Evolutionary conservation across 352 stramenopile species (phyloP).

Genomic region (Globisporangium recalcitrans): DNA sequence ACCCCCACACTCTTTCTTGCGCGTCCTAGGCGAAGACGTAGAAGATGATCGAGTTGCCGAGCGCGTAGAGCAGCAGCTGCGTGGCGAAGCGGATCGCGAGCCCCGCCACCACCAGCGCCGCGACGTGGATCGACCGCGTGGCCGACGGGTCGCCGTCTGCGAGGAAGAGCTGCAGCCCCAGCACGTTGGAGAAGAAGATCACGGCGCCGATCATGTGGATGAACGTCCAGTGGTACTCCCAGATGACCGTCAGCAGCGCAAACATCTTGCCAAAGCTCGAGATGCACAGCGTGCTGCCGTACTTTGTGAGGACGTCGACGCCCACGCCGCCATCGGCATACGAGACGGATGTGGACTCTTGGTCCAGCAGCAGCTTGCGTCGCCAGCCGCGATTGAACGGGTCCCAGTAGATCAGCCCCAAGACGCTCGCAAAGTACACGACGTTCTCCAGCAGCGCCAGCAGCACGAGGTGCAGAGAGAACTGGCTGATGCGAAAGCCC

Average conservation of each 20-base stretch:
- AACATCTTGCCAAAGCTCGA: conserved; percentile 84
- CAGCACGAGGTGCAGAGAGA: conserved; percentile 72
- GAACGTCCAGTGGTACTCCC: conserved; percentile 84
- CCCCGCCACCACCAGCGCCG: conserved; percentile 34
- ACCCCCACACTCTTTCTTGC: not conserved
- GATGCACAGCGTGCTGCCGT: conserved; percentile 64
- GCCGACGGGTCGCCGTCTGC: conserved; percentile 34
- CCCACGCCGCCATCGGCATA: not conserved
- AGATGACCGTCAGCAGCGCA: conserved; percentile 79
- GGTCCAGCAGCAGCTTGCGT: conserved; percentile 13
- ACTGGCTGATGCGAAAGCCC: conserved; percentile 60
- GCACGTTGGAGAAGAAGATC: conserved; percentile 66
- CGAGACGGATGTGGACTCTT: not conserved
- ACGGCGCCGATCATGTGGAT: conserved; percentile 76
- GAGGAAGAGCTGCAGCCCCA: conserved; percentile 67
- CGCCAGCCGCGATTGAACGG: conserved; percentile 50
- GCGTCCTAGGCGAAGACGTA: conserved; percentile 49
- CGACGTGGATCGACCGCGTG: conserved; percentile 29
- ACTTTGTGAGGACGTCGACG: conserved; percentile 29
- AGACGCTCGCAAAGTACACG: conserved; percentile 47
- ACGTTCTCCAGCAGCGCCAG: conserved; percentile 70
- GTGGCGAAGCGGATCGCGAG: conserved; percentile 33
- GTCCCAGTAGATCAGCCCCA: conserved; percentile 46
- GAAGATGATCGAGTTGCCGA: conserved; percentile 74
- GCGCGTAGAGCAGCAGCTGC: conserved; percentile 55